phyloP scores from a whole-genome alignment of 768 basidiomycete genomes.

The Tylopilus sp. region DNA sequence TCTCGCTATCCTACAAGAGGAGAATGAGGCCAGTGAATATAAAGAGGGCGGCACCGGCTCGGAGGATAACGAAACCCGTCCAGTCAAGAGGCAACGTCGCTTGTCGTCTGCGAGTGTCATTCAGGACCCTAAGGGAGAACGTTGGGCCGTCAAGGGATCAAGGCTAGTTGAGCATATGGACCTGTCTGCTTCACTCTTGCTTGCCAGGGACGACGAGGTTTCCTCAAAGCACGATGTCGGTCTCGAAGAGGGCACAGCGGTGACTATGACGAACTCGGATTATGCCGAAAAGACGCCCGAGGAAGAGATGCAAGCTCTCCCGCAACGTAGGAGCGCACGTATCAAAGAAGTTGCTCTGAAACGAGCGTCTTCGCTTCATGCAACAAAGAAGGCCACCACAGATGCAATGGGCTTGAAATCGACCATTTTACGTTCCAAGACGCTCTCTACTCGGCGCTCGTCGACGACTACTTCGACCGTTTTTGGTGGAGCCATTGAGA shows the following conservation, averaged over 20 bases:
- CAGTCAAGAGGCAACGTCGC: constrained; percentile 20
- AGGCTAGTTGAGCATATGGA: constrained; percentile 27
- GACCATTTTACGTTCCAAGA: constrained; percentile 12
- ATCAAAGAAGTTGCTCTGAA: constrained; percentile 15
- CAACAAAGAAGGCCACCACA: not conserved
- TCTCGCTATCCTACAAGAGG: constrained; percentile 28
- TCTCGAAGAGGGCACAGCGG: not conserved
- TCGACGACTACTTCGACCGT: not conserved
- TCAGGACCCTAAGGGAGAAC: not conserved
- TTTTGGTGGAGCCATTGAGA: not conserved
- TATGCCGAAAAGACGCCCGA: not conserved
- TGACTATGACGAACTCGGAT: not conserved
- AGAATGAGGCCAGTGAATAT: constrained; percentile 12
- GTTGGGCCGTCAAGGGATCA: constrained; percentile 7
- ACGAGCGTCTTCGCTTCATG: constrained; percentile 8
- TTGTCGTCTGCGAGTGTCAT: not conserved
- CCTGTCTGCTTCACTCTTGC: constrained; percentile 23
- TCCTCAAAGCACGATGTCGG: not conserved
- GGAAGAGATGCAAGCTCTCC: not conserved
- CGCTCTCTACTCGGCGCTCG: constrained; percentile 1
- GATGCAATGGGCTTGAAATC: constrained; percentile 3
- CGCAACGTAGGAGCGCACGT: constrained; percentile 24
- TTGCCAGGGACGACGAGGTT: constrained; percentile 3
- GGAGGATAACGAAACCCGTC: constrained; percentile 12
- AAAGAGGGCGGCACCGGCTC: constrained; percentile 6